Conservation (phyloP, 2,329 filamentous ascomycete genomes). For the Thelonectria olida region DNA sequence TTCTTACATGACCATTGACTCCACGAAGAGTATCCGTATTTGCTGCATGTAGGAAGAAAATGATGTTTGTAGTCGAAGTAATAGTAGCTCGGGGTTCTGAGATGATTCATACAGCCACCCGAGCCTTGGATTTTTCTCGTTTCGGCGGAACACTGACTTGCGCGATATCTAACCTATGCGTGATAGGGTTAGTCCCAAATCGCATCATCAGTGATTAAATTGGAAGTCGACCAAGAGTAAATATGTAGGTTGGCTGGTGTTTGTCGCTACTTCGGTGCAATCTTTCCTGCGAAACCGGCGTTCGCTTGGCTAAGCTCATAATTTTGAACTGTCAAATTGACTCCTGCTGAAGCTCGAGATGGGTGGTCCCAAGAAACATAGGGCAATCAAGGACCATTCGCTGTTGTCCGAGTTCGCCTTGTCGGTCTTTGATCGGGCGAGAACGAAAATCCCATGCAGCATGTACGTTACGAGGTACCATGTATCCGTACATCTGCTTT, state of each 20-base stretch:
- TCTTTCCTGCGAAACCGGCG: conserved; percentile 15
- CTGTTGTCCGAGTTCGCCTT: neutral
- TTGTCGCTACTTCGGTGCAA: neutral
- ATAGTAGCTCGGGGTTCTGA: neutral
- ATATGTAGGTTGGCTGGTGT: neutral
- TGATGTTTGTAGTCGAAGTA: no score
- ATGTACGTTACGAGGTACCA: no score
- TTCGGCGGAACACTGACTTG: conserved; percentile 2
- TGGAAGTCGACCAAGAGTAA: neutral
- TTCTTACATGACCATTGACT: neutral
- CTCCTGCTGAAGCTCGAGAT: no score
- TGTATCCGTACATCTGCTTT: conserved; percentile 17
- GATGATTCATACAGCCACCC: neutral
- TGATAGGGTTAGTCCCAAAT: conserved; percentile 11
- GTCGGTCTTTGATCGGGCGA: conserved; percentile 22
- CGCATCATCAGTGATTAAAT: conserved; percentile 10
- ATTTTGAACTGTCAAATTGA: neutral
- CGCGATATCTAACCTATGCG: conserved; percentile 1
- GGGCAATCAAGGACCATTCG: neutral
- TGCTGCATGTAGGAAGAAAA: no score
- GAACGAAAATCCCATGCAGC: conserved; percentile 14
- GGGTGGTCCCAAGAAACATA: neutral
- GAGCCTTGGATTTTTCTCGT: neutral
- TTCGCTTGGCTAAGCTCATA: neutral
- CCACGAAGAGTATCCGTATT: conserved; percentile 4